A percentile compares a stretch with the other conserved stretches of the same genome.
These are phyloP conservation scores for Podila horticola DNA, from an alignment of 192 early-diverging fungal genomes.

Conservation along the genomic window DNA sequence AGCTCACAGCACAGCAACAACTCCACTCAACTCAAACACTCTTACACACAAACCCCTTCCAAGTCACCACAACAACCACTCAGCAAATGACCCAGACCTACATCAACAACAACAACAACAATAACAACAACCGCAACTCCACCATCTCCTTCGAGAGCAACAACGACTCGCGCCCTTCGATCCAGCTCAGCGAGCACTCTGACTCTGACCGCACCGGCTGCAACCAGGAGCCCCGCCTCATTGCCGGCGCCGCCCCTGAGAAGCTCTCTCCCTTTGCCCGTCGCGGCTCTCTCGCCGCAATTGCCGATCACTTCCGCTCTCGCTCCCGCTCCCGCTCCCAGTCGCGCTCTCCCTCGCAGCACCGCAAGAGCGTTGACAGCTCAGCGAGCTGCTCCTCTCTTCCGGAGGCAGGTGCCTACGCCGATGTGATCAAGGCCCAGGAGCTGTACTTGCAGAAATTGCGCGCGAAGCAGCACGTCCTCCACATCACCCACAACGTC, in stretches of 20 bases:
- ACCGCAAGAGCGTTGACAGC: slow-evolving; percentile 3
- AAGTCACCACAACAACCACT: background rate
- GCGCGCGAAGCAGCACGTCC: background rate
- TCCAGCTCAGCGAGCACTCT: background rate
- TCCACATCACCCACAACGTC: background rate
- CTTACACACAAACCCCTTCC: background rate
- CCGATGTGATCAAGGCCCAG: background rate
- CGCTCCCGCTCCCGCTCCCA: background rate
- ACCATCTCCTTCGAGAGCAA: background rate
- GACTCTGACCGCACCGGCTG: background rate
- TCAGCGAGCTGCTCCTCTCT: background rate
- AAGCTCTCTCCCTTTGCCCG: background rate
- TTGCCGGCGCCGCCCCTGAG: background rate
- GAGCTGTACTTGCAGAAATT: background rate
- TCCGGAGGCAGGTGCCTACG: background rate
- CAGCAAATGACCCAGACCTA: background rate
- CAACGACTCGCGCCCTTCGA: background rate
- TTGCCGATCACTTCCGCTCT: background rate
- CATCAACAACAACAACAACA: background rate
- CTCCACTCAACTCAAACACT: background rate
- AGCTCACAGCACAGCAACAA: background rate
- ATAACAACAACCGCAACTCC: background rate
- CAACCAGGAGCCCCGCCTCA: background rate
- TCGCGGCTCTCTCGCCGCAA: background rate
- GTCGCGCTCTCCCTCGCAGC: background rate